Conservation (phyloP, 345 rosid species). For the Pugionium dolabratum region DNA sequence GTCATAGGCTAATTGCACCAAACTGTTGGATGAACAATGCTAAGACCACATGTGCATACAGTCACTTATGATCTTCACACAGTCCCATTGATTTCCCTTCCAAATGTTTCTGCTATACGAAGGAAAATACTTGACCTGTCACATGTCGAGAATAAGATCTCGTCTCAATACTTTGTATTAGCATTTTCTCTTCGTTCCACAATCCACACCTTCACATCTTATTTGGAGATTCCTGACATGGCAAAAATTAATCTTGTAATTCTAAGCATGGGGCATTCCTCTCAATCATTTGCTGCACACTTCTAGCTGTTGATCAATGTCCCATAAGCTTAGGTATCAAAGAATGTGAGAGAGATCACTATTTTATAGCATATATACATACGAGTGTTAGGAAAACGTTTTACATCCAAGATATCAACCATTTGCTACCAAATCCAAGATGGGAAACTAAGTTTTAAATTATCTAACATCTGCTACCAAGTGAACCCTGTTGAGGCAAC, state of each 20-base stretch:
- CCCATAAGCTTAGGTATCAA: conserved; percentile 43
- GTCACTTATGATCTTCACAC: conserved; percentile 2
- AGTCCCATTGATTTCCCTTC: conserved; percentile 13
- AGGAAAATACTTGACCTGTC: conserved; percentile 13
- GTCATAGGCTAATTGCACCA: conserved; percentile 23
- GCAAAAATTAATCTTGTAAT: conserved; percentile 61
- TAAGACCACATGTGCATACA: conserved; percentile 25
- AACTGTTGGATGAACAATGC: conserved; percentile 20
- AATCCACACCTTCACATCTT: conserved; percentile 71
- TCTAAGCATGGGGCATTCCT: conserved; percentile 51
- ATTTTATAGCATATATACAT: neutral
- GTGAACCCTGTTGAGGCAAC: neutral
- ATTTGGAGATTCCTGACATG: conserved; percentile 72
- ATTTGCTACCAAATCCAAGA: conserved; percentile 15
- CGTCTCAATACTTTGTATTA: neutral
- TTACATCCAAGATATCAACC: neutral
- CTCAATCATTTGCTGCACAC: conserved; percentile 70
- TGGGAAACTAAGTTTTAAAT: conserved; percentile 10
- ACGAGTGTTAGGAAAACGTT: conserved; percentile 20
- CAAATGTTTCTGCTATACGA: conserved; percentile 15
- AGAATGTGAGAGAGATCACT: conserved; percentile 3
- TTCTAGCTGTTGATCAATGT: conserved; percentile 54
- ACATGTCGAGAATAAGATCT: conserved; percentile 15
- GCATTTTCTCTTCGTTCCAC: conserved; percentile 67
- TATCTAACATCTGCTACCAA: neutral